These are phyloP conservation scores for Oryza brachyantha DNA, from an alignment of 176 grass and related monocot species.

Conservation along the genomic window DNA sequence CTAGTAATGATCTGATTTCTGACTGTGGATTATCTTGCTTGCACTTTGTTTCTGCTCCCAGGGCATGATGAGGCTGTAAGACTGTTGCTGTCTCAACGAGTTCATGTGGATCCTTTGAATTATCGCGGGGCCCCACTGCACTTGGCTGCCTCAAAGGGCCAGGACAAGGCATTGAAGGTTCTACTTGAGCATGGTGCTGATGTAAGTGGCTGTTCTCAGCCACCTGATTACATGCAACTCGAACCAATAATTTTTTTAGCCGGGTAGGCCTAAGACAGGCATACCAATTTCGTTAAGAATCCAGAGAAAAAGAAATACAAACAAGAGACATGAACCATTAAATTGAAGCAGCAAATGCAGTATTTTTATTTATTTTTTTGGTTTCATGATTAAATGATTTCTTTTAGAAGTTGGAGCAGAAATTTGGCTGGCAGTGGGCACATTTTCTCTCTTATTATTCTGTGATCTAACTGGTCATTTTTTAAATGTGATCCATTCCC, in stretches of 20 bases:
- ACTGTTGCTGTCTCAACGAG: conserved; percentile 37
- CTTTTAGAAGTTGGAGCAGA: not conserved
- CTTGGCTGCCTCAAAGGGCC: conserved; percentile 5
- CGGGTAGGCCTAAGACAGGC: no score
- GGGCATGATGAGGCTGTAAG: conserved; percentile 8
- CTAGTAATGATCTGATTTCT: not conserved
- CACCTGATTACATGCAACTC: not conserved
- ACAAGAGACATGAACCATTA: no score
- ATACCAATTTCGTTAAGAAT: no score
- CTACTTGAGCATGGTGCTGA: conserved; percentile 43
- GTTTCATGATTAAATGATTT: not conserved
- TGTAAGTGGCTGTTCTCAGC: conserved; percentile 32
- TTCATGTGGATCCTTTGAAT: conserved; percentile 29
- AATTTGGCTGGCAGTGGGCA: not conserved
- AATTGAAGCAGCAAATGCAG: not conserved
- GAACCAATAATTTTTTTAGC: no score
- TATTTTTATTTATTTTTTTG: not conserved
- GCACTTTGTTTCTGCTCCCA: not conserved
- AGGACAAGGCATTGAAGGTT: conserved; percentile 15
- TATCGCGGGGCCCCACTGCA: conserved; percentile 35
- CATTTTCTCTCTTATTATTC: not conserved
- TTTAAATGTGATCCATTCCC: not conserved
- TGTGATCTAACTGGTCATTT: not conserved
- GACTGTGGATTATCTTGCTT: not conserved
- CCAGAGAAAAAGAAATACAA: no score